Evolutionary conservation across 768 basidiomycete species (phyloP).

Genomic region (Podaxis rugospora): DNA sequence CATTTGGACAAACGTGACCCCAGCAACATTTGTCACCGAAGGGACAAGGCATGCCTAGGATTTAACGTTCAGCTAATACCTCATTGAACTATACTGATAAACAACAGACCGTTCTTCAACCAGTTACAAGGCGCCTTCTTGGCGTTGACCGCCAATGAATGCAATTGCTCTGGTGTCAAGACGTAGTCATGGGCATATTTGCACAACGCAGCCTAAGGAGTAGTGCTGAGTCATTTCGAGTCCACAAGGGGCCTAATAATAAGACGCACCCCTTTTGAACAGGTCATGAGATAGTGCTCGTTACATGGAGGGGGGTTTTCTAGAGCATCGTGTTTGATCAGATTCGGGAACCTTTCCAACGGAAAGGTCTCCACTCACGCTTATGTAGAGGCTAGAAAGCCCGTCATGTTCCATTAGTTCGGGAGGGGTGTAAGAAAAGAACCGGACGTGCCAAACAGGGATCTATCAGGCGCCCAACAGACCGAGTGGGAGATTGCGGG

Average conservation of each 20-base stretch:
- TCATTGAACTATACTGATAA: not conserved
- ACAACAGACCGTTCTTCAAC: slow-evolving; percentile 62
- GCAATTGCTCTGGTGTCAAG: slow-evolving; percentile 66
- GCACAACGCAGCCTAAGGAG: slow-evolving; percentile 51
- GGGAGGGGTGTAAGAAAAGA: not conserved
- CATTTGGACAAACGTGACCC: slow-evolving; percentile 81
- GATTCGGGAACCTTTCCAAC: not conserved
- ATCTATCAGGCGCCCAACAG: slow-evolving; percentile 48
- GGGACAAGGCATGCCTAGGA: slow-evolving; percentile 65
- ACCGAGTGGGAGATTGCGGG: slow-evolving; percentile 55
- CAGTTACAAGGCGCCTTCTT: slow-evolving; percentile 87
- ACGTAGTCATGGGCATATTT: slow-evolving; percentile 83
- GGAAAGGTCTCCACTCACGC: slow-evolving; percentile 42
- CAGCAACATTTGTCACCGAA: slow-evolving; percentile 75
- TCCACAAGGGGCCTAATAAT: slow-evolving; percentile 3
- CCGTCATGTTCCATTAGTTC: slow-evolving; percentile 4
- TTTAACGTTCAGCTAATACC: not conserved
- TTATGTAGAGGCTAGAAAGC: slow-evolving; percentile 64
- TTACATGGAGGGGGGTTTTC: slow-evolving; percentile 85
- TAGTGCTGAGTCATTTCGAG: slow-evolving; percentile 14
- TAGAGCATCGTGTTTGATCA: slow-evolving; percentile 23
- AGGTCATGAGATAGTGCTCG: slow-evolving; percentile 78
- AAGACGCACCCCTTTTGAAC: slow-evolving; percentile 66
- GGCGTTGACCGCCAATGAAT: slow-evolving; percentile 66
- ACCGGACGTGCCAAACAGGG: slow-evolving; percentile 50